Conservation (phyloP, 2,329 filamentous ascomycete species). For the Talaromyces sp. region DNA sequence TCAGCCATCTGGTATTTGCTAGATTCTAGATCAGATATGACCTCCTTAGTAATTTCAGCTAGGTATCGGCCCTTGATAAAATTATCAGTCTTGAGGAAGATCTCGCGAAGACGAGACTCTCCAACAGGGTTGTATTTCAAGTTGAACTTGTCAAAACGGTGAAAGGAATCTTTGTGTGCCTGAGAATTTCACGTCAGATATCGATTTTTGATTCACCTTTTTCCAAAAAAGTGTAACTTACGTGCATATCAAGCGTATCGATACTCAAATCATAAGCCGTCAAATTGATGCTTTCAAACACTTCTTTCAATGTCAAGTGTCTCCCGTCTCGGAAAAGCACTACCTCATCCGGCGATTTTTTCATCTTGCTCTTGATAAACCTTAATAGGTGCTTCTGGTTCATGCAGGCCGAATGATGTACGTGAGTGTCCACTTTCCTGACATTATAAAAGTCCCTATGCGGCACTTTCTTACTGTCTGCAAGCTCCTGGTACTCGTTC, state of each 20-base stretch:
- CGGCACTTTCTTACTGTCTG: slow-evolving; percentile 94
- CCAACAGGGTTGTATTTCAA: slow-evolving; percentile 97
- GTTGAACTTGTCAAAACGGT: slow-evolving; percentile 99
- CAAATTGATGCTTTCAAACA: slow-evolving; percentile 95
- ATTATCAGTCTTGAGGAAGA: slow-evolving; percentile 98
- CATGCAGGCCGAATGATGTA: slow-evolving; percentile 99
- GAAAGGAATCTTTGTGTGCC: slow-evolving; percentile 96
- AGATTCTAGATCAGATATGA: slow-evolving; percentile 93
- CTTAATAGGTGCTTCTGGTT: slow-evolving; percentile 97
- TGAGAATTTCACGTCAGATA: slow-evolving; percentile 31
- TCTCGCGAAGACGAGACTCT: slow-evolving; percentile 91
- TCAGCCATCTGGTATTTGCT: slow-evolving; percentile 99
- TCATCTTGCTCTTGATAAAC: slow-evolving; percentile 99
- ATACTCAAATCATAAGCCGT: slow-evolving; percentile 98
- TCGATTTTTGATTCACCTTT: neutral
- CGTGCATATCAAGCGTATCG: slow-evolving; percentile 98
- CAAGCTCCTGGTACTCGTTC: slow-evolving; percentile 97
- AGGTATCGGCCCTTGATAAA: slow-evolving; percentile 93
- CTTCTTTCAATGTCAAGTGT: slow-evolving; percentile 82
- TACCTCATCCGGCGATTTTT: slow-evolving; percentile 91
- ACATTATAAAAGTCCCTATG: slow-evolving; percentile 99
- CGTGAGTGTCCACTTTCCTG: slow-evolving; percentile 96
- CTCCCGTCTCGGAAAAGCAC: slow-evolving; percentile 91
- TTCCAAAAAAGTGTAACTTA: slow-evolving; percentile 44
- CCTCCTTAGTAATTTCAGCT: slow-evolving; percentile 96